These are phyloP conservation scores for Ceratobasidium sp. DNA, from an alignment of 1,284 basidiomycete species.

Conservation along the genomic window DNA sequence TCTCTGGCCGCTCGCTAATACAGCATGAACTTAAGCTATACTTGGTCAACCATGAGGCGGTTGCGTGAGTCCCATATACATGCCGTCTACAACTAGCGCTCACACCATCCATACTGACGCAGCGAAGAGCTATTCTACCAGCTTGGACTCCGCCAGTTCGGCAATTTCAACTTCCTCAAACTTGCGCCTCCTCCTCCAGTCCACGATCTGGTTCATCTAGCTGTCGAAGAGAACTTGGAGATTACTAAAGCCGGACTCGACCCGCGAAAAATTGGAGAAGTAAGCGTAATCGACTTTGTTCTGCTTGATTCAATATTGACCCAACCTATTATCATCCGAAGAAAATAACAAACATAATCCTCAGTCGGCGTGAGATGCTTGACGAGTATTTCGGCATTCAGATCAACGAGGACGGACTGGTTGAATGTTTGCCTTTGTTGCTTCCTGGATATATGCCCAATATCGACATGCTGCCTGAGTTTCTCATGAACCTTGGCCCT, in stretches of 20 bases:
- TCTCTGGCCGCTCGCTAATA: slow-evolving; percentile 81
- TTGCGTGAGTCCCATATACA: slow-evolving; percentile 72
- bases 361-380: slow-evolving; percentile 83
- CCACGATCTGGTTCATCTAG: slow-evolving; percentile 79
- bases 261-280: slow-evolving; percentile 73
- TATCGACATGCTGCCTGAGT: slow-evolving; percentile 85
- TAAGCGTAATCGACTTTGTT: slow-evolving; percentile 58
- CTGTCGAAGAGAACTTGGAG: slow-evolving; percentile 76
- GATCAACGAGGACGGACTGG: slow-evolving; percentile 72
- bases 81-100: not conserved
- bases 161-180: slow-evolving; percentile 79
- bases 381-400: slow-evolving; percentile 91
- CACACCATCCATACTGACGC: slow-evolving; percentile 12
- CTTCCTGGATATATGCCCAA: slow-evolving; percentile 88
- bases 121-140: slow-evolving; percentile 98
- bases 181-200: slow-evolving; percentile 87
- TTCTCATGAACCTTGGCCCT: slow-evolving; percentile 88
- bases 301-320: not conserved
- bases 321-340: slow-evolving; percentile 55
- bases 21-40: slow-evolving; percentile 93
- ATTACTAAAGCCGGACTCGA: slow-evolving; percentile 55
- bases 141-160: slow-evolving; percentile 92
- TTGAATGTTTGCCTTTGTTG: slow-evolving; percentile 85
- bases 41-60: slow-evolving; percentile 85
- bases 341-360: slow-evolving; percentile 72